A percentile compares a stretch with the other conserved stretches of the same genome.
Conservation (phyloP, 768 basidiomycete species). For the Hericium alpestre region DNA sequence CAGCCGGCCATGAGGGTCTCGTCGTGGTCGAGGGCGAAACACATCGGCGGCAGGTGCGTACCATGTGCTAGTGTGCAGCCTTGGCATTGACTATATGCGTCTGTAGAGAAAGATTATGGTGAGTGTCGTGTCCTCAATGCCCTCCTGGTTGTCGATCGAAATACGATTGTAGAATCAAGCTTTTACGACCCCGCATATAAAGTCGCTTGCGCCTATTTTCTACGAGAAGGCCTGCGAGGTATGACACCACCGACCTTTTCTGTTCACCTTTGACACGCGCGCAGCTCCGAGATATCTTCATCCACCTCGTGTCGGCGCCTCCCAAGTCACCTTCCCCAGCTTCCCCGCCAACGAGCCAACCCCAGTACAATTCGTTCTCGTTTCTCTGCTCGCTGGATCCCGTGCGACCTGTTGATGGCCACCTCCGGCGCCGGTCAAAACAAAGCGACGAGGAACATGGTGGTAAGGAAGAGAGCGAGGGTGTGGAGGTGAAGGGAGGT, state of each 20-base stretch:
- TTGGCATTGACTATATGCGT: neutral
- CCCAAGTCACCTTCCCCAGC: neutral
- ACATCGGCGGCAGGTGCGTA: constrained; percentile 42
- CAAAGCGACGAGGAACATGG: neutral
- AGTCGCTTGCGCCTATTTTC: constrained; percentile 45
- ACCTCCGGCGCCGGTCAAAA: neutral
- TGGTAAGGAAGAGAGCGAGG: neutral
- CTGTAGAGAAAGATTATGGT: constrained; percentile 40
- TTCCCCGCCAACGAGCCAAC: neutral
- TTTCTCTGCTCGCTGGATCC: constrained; percentile 8
- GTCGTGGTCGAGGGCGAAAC: constrained; percentile 44
- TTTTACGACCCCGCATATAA: constrained; percentile 40
- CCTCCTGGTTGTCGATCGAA: constrained; percentile 12
- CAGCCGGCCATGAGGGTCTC: constrained; percentile 37
- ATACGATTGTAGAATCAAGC: constrained; percentile 31
- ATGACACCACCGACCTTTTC: constrained; percentile 5
- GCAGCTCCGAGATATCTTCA: constrained; percentile 40
- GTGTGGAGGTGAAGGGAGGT: neutral
- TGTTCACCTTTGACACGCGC: neutral
- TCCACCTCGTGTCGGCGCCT: constrained; percentile 12
- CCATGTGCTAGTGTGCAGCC: neutral
- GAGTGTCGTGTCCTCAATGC: constrained; percentile 20
- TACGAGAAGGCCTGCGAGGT: constrained; percentile 46
- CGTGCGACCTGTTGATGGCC: neutral
- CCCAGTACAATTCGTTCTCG: constrained; percentile 1